Evolutionary conservation across 139 green algal species (phyloP), one percentile per base, ranked within the genome.

Genomic region (Klebsormidium nitens): DNA sequence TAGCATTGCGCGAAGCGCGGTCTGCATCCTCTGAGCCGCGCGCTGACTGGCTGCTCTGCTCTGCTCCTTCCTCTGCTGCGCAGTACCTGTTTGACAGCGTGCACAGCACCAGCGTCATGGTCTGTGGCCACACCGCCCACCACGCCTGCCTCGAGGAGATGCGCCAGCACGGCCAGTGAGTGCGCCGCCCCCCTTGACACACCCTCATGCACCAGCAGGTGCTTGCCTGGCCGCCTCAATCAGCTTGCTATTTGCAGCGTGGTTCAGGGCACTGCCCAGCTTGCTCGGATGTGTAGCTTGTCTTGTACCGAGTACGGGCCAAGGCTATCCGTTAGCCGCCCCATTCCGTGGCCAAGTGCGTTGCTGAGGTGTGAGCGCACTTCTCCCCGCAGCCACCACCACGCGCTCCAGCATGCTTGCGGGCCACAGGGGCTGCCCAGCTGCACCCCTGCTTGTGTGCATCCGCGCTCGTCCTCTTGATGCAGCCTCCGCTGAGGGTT

Each of bases 41-140:
- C 39, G n/a, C 6, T 50, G n/a, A n/a, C n/a, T n/a, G n/a, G n/a
- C n/a, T n/a, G n/a, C n/a, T n/a, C n/a, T n/a, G n/a, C n/a, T n/a
- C n/a, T n/a, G n/a, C 42, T 14, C 42, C 42, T 14, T 14, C 31
- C 66, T 61, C 90, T 26, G 93, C 86, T 81, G 86, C 88, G 42
- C 91, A 97, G 84, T 96, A 85, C 81, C 85, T 97, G 48, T 97
- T 97, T 75, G 91, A 96, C 73, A 88, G 71, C 35, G 80, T 91
- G 26, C 80, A 84, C 59, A 81, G 87, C 17, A 95, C 91, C 55
- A 86, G 81, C 19, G 90, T 97, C 49, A 84, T 97, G 57, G n/a
- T 29, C 46, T 97, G 92, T 59, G 91, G 91, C 0, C 92, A 97
- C 83, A 95, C 89, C 32, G 93, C 96, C 39, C 91, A 97, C 79